Conservation (phyloP, 2,329 filamentous ascomycete genomes). For the Aspergillus glaucus region DNA sequence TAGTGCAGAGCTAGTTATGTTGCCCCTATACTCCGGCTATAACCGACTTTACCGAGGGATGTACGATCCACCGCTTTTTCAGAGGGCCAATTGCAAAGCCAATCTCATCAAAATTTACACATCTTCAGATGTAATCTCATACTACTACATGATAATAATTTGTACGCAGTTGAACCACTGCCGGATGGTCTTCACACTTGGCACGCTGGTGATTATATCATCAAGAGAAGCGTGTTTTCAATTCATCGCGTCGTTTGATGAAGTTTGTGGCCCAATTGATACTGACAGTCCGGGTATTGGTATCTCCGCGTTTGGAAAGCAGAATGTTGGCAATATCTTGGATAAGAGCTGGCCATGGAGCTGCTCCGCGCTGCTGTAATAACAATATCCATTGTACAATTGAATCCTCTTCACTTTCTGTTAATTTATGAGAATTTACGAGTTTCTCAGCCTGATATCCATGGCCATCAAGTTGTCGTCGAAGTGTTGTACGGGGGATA, state of each 20-base stretch:
- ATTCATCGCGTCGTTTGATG: not conserved
- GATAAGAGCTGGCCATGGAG: not conserved
- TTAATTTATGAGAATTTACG: not conserved
- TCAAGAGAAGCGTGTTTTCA: not conserved
- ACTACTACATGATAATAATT: conserved; percentile 4
- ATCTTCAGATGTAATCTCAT: conserved; percentile 4
- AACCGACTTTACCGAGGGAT: no score
- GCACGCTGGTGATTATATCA: not conserved
- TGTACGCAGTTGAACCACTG: conserved; percentile 6
- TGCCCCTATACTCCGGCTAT: no score
- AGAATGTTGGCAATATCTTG: no score
- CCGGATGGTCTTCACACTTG: not conserved
- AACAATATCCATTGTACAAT: not conserved
- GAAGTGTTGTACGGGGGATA: no score
- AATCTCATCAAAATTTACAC: conserved; percentile 6
- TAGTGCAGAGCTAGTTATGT: no score
- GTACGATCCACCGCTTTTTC: no score
- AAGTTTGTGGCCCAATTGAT: conserved; percentile 1
- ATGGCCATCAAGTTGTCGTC: no score
- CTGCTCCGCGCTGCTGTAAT: not conserved
- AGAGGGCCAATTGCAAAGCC: not conserved
- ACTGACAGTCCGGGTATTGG: not conserved
- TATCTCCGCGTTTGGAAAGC: not conserved
- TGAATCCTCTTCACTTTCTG: not conserved
- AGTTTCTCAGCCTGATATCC: not conserved